Conservation (phyloP, 2,329 filamentous ascomycete genomes). For the Cytospora piceicola region DNA sequence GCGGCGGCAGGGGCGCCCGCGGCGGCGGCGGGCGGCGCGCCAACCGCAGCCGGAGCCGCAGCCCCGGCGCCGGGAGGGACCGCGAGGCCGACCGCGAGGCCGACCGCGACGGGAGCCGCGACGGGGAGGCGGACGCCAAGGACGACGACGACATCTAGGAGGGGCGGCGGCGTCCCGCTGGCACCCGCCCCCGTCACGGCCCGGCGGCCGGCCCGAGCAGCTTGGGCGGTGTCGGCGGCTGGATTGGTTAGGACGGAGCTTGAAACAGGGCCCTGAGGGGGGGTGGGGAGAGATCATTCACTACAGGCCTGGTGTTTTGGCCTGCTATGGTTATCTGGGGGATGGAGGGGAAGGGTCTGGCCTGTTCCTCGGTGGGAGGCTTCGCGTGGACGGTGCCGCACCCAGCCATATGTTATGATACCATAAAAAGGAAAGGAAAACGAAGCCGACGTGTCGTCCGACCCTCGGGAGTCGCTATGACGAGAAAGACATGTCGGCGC, state of each 20-base stretch:
- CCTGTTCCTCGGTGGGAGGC: neutral
- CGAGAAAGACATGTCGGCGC: constrained; percentile 28
- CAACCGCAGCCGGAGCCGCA: constrained; percentile 44
- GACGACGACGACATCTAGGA: constrained; percentile 19
- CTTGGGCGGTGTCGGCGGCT: constrained; percentile 5
- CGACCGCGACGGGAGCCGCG: constrained; percentile 21
- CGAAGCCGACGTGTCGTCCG: constrained; percentile 28
- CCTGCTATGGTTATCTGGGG: neutral
- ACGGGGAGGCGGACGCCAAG: neutral
- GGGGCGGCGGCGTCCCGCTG: neutral
- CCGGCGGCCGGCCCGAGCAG: neutral
- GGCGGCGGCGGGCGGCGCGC: constrained; percentile 45
- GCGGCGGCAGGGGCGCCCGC: constrained; percentile 44
- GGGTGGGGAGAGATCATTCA: neutral
- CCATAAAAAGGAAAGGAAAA: constrained; percentile 4
- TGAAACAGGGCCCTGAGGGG: neutral
- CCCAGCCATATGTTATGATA: neutral
- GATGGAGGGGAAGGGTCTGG: neutral
- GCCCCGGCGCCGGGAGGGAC: constrained; percentile 43
- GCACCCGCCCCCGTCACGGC: constrained; percentile 1
- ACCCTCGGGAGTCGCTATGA: constrained; percentile 11
- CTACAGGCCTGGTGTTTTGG: neutral
- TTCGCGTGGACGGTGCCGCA: neutral
- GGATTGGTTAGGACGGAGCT: neutral
- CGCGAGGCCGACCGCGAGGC: constrained; percentile 23